These are phyloP conservation scores for Crucibulum laeve DNA, from an alignment of 768 basidiomycete genomes.

Conservation along the genomic window DNA sequence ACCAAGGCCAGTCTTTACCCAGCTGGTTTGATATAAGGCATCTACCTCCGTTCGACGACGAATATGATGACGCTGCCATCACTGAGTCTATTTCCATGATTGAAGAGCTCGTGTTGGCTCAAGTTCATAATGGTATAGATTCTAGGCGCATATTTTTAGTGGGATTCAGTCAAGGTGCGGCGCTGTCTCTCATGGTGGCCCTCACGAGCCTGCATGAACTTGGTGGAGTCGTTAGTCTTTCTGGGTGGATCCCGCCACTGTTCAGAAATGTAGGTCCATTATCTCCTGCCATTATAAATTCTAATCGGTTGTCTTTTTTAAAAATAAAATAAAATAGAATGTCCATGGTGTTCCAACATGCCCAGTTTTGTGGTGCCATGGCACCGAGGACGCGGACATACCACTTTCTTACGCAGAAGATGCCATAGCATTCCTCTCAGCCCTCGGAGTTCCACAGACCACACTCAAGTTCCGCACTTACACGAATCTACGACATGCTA, in stretches of 20 bases:
- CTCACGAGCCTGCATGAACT: constrained; percentile 27
- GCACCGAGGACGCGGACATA: constrained; percentile 25
- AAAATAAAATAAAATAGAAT: background rate
- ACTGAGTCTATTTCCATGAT: constrained; percentile 20
- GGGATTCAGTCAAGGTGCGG: constrained; percentile 35
- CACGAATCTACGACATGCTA: constrained; percentile 17
- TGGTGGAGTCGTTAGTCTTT: constrained; percentile 29
- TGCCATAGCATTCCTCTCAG: constrained; percentile 19
- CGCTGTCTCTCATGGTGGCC: constrained; percentile 23
- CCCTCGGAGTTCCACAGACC: constrained; percentile 9
- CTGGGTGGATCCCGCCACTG: constrained; percentile 31
- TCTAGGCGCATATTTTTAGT: constrained; percentile 24
- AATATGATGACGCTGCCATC: constrained; percentile 23
- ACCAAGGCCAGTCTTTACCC: constrained; percentile 19
- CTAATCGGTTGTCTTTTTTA: background rate
- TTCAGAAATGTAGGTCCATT: constrained; percentile 2
- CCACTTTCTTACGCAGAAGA: constrained; percentile 25
- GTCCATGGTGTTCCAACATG: constrained; percentile 14
- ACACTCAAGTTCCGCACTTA: constrained; percentile 15
- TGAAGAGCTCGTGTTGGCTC: constrained; percentile 25
- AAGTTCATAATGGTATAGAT: constrained; percentile 20
- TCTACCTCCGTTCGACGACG: constrained; percentile 24
- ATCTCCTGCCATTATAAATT: background rate
- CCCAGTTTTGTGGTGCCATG: constrained; percentile 34
- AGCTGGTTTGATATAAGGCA: constrained; percentile 33